Evolutionary conservation across 2,329 filamentous ascomycete genomes (phyloP), one percentile per base, ranked within the genome.

Genomic region (Hyphodiscus sp.): DNA sequence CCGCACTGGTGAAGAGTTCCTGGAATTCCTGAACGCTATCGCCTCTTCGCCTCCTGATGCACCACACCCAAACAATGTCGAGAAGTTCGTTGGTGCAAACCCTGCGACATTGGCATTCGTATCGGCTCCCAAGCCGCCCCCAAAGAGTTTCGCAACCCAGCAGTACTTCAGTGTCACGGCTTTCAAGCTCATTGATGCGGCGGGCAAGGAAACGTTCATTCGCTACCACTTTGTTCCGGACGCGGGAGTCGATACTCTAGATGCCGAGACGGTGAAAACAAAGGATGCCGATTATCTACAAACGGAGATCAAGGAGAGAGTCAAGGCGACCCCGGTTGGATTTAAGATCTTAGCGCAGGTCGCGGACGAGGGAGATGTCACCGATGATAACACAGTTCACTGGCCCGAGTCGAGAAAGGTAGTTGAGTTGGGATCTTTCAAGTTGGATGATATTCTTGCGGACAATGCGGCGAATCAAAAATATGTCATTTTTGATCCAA

Each of bases 401-500:
- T 83, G 80, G 80, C 76, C 77, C 0, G 77, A 76, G 41, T 70
- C 71, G 3, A 70, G 78, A 41, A 59, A 73, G 56, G 47, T 78
- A 19, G 75, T 80, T 3, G 74, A 78, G 57, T 62, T 83, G 51
- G 80, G 80, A 0, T 71, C 62, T 1, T 61, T 82, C 8, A 72
- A 61, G 53, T 52, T 82, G 10, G 70, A 77, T 20, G 62, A 64
- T 20, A 53, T 74, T 10, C 63, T 72, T 23, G 63, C 67, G 20
- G 70, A 74, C 50, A 71, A 69, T 47, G 63, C 64, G 53, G 68
- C 67, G 51, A 67, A 74, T 68, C 73, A 78, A 68, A 76, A 80
- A 68, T 67, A 69, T 30, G 69, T 78, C 42, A 82, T 83, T 57
- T 82, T 79, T 58, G 79, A 83, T 68, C 79, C 79, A 1, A 73